These are phyloP conservation scores for Gaertneriomyces sp. DNA, from an alignment of 192 early-diverging fungal genomes.

Conservation along the genomic window DNA sequence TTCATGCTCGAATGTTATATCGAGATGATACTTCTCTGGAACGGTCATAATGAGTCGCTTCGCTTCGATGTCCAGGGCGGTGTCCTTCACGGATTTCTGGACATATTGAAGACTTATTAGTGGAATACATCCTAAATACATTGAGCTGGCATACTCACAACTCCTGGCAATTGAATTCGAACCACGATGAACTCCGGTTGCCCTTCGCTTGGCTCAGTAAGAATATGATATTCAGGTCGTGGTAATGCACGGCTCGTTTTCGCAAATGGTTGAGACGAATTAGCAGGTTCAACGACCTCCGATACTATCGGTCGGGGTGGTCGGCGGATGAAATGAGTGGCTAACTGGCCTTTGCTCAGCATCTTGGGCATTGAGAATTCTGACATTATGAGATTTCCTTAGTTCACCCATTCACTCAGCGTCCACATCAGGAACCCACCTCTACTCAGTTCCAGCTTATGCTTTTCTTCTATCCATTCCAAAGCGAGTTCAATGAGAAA, in stretches of 20 bases:
- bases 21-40: slow-evolving; percentile 21
- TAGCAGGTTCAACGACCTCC: slow-evolving; percentile 12
- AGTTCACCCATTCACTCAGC: not conserved
- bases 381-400: slow-evolving; percentile 15
- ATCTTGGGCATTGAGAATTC: slow-evolving; percentile 60
- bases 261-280: not conserved
- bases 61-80: slow-evolving; percentile 29
- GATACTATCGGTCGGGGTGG: slow-evolving; percentile 50
- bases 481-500: slow-evolving; percentile 67
- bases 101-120: not conserved
- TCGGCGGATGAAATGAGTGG: slow-evolving; percentile 50
- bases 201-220: slow-evolving; percentile 12
- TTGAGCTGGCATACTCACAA: slow-evolving; percentile 13
- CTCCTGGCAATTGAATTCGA: slow-evolving; percentile 17
- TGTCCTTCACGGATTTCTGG: slow-evolving; percentile 14
- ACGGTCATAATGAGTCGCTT: slow-evolving; percentile 12
- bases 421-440: slow-evolving; percentile 38
- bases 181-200: slow-evolving; percentile 20
- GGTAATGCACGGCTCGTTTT: slow-evolving; percentile 1
- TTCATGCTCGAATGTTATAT: slow-evolving; percentile 9
- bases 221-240: slow-evolving; percentile 18
- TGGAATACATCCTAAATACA: not conserved
- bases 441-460: slow-evolving; percentile 51
- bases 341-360: slow-evolving; percentile 55
- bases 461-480: slow-evolving; percentile 66